Evolutionary conservation across 2,329 filamentous ascomycete genomes (phyloP).

Genomic region (Pseudogymnoascus sp.): DNA sequence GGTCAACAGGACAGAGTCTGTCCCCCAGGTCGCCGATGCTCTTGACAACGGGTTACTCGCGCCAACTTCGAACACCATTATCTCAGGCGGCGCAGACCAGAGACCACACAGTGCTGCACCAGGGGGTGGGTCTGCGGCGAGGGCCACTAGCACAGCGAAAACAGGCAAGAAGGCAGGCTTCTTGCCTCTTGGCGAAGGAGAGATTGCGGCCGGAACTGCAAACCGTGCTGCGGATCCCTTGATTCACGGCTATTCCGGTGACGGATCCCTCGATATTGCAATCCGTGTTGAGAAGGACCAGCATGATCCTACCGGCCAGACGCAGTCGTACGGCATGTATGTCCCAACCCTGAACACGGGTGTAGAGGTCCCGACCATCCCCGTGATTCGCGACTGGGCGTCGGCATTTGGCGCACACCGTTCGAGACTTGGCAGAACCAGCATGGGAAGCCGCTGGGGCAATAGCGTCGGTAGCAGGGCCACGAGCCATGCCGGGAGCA

Average conservation of each 20-base stretch:
- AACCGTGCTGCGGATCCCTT: slow-evolving; percentile 62
- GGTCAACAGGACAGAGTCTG: slow-evolving; percentile 8
- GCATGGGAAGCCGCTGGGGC: neutral
- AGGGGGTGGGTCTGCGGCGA: neutral
- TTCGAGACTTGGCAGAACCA: neutral
- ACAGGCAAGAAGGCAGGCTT: slow-evolving; percentile 55
- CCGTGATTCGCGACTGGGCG: neutral
- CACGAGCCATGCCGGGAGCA: neutral
- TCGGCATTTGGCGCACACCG: neutral
- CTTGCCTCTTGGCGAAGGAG: slow-evolving; percentile 64
- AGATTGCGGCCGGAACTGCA: slow-evolving; percentile 66
- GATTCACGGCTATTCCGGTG: slow-evolving; percentile 44
- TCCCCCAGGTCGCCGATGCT: neutral
- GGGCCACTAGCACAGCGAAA: slow-evolving; percentile 33
- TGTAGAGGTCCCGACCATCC: neutral
- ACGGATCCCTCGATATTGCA: slow-evolving; percentile 67
- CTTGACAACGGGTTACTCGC: neutral
- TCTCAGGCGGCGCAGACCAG: neutral
- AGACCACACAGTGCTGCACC: neutral
- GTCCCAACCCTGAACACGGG: slow-evolving; percentile 47
- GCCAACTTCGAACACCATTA: slow-evolving; percentile 52
- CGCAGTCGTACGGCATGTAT: slow-evolving; percentile 73
- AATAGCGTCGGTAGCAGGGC: neutral
- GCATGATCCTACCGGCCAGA: slow-evolving; percentile 70
- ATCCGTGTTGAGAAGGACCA: slow-evolving; percentile 85